Conservation (phyloP, 163 green algal genomes). For the Scenedesmus sp. region DNA sequence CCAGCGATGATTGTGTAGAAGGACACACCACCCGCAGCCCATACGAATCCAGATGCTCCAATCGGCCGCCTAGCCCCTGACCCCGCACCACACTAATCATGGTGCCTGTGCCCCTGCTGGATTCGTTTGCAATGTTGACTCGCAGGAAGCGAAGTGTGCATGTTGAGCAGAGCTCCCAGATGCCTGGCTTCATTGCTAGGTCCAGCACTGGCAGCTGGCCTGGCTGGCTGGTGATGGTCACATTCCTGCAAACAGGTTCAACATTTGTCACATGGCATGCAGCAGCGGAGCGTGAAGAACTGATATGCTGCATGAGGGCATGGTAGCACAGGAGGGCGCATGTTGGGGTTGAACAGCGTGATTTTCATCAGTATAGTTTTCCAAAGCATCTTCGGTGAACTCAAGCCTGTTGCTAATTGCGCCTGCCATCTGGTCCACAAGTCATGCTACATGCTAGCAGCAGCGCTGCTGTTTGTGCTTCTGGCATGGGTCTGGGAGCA, state of each 20-base stretch:
- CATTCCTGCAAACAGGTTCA: background rate
- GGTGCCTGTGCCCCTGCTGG: background rate
- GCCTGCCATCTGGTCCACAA: background rate
- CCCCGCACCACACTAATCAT: background rate
- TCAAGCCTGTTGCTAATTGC: too few relatives aligned
- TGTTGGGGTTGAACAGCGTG: too few relatives aligned
- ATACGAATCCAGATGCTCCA: background rate
- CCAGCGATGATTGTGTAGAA: background rate
- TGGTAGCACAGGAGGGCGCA: too few relatives aligned
- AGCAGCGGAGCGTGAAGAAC: background rate
- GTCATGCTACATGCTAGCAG: background rate
- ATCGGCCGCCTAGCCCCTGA: background rate
- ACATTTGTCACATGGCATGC: background rate
- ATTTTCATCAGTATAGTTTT: too few relatives aligned
- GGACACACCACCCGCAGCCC: background rate
- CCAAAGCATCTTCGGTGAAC: too few relatives aligned
- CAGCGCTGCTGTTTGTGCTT: background rate
- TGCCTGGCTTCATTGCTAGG: background rate
- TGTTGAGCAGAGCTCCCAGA: background rate
- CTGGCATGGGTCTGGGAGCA: background rate
- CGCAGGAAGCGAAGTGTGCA: background rate
- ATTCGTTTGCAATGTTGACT: background rate
- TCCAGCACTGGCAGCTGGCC: background rate
- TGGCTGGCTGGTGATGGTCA: background rate
- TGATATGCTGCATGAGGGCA: too few relatives aligned